phyloP scores from a whole-genome alignment of 2,329 filamentous ascomycete genomes.

The Paecilomyces formosus region DNA sequence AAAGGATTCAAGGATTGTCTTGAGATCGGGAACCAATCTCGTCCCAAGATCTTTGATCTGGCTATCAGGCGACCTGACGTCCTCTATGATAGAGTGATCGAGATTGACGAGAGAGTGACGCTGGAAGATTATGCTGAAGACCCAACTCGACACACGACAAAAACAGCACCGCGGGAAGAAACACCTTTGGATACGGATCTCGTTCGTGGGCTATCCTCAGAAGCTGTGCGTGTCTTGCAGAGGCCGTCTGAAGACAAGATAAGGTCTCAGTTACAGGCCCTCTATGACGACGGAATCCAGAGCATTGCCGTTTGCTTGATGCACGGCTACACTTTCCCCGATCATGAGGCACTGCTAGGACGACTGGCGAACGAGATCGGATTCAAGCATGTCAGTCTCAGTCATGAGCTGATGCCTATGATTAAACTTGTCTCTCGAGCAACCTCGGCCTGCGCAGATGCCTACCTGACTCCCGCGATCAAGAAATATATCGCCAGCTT shows the following conservation, averaged over 20 bases:
- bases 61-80: slow-evolving; percentile 82
- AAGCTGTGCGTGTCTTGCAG: slow-evolving; percentile 63
- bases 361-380: slow-evolving; percentile 71
- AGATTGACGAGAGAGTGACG: slow-evolving; percentile 84
- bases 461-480: slow-evolving; percentile 72
- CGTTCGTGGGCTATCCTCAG: slow-evolving; percentile 65
- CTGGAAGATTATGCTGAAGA: slow-evolving; percentile 90
- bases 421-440: slow-evolving; percentile 72
- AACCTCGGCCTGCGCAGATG: slow-evolving; percentile 71
- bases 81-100: slow-evolving; percentile 76
- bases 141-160: slow-evolving; percentile 56
- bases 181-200: slow-evolving; percentile 45
- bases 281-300: slow-evolving; percentile 63
- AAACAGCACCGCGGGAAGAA: slow-evolving; percentile 30
- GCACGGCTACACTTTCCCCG: slow-evolving; percentile 86
- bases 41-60: slow-evolving; percentile 85
- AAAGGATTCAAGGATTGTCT: slow-evolving; percentile 83
- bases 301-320: slow-evolving; percentile 87
- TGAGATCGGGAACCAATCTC: slow-evolving; percentile 81
- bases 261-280: slow-evolving; percentile 54
- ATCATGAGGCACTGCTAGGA: slow-evolving; percentile 74
- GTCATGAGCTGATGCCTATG: slow-evolving; percentile 79
- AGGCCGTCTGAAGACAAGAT: slow-evolving; percentile 48
- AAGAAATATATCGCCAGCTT: slow-evolving; percentile 73
- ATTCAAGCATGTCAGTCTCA: slow-evolving; percentile 73